Base-by-base conservation (phyloP, 2,329 filamentous ascomycete species). In the Sporothrix protearum region DNA sequence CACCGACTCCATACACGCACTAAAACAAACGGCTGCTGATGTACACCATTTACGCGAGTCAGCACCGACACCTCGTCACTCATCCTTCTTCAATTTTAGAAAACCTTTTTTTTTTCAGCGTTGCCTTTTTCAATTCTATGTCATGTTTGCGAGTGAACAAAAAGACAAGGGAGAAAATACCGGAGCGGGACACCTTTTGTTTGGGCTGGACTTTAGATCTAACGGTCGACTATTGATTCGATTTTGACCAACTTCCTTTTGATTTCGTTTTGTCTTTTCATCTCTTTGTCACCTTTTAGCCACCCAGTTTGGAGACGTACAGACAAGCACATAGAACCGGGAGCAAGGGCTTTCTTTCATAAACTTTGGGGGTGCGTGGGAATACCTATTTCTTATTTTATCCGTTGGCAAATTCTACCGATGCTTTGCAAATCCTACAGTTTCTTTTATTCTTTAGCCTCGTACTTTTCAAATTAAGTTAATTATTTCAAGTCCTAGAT, bases 381-480 rank as follows among this genome's bases (percentile, higher is more conserved):
- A 66, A 67, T 67, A 67, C 63, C 63, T 67, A 51, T 51, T 67
- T 67, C 25, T 30, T 49, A 30, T 66, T n/a, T 10, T 25, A 49
- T 67, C 47, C 33, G 6, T 9, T 10, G 12, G 19, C 12, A n/a
- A 61, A n/a, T n/a, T n/a, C 22, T 33, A 25, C 14, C 22, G 19
- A 22, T 28, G 2, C 22, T 47, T 47, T 47, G 6, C 10, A 19
- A 30, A 30, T 12, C 2, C 30, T 45, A 12, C 2, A 45, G 22
- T 64, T 3, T 42, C 36, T 22, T 16, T 42, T 22, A 3, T 53
- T n/a, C n/a, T 12, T 63, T 42, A 33, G 3, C 12, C 8, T 25
- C 7, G 9, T 59, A 16, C n/a, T 36, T 8, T 36, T 3, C 33
- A 36, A n/a, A n/a, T n/a, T n/a, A n/a, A n/a, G n/a, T n/a, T n/a